These are phyloP conservation scores for Pestalotiopsis sp. DNA, from an alignment of 2,329 filamentous ascomycete genomes.

Conservation along the genomic window DNA sequence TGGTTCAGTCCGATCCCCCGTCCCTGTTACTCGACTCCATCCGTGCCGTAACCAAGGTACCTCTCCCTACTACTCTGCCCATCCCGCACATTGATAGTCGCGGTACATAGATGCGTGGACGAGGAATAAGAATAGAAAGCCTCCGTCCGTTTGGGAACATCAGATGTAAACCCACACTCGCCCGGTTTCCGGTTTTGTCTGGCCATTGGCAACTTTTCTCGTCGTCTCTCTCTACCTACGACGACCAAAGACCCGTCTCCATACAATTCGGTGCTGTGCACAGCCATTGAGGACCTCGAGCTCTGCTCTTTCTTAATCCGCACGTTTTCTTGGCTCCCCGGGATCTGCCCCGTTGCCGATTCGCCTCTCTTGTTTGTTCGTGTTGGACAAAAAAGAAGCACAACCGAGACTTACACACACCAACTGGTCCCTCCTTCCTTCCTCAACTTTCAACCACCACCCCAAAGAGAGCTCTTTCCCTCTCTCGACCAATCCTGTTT, in stretches of 20 bases:
- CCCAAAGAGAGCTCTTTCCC: slow-evolving; percentile 4
- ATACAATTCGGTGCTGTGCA: neutral
- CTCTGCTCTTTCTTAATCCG: neutral
- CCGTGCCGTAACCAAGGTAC: neutral
- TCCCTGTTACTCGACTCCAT: neutral
- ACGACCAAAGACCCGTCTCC: neutral
- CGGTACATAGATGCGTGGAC: neutral
- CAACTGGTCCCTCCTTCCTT: slow-evolving; percentile 1
- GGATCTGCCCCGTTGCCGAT: neutral
- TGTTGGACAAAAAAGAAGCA: neutral
- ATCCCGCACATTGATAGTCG: neutral
- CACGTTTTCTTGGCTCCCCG: neutral
- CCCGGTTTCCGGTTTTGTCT: slow-evolving; percentile 11
- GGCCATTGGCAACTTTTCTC: slow-evolving; percentile 1
- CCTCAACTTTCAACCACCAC: neutral
- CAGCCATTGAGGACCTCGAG: neutral
- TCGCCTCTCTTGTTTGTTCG: neutral
- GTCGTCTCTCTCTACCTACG: neutral
- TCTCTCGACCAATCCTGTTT: neutral
- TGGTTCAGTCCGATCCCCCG: neutral
- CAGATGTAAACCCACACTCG: slow-evolving; percentile 10
- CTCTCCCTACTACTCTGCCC: neutral
- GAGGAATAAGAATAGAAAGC: slow-evolving; percentile 7
- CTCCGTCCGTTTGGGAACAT: slow-evolving; percentile 12
- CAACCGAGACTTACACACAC: neutral